phyloP scores from a whole-genome alignment of 208 protist species.

The Acanthamoeba castellanii region DNA sequence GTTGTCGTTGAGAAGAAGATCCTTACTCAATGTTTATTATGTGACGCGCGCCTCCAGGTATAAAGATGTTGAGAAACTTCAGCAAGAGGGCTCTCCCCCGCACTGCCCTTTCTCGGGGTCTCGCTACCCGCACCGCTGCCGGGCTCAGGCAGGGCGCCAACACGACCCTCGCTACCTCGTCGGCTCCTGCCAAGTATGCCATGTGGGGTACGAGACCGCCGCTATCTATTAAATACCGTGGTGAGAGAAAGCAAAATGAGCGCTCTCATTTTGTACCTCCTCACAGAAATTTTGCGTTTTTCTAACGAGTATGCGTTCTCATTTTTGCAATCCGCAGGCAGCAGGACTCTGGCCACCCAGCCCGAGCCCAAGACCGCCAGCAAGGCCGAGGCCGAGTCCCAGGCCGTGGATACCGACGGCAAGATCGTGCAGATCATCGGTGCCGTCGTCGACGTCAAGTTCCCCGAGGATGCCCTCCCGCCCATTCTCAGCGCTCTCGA shows the following conservation, averaged over 20 bases:
- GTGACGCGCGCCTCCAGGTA: too few relatives aligned
- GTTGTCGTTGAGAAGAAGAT: too few relatives aligned
- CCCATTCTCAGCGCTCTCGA: conserved; percentile 97
- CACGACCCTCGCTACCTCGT: background rate
- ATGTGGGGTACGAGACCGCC: background rate
- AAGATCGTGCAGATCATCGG: conserved; percentile 96
- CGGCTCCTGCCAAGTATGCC: background rate
- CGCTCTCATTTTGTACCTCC: too few relatives aligned
- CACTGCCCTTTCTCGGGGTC: background rate
- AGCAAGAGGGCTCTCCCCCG: conserved; percentile 37
- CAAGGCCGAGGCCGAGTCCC: background rate
- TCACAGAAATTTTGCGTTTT: too few relatives aligned
- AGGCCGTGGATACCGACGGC: conserved; percentile 14
- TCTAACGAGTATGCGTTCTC: background rate
- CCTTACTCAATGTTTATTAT: too few relatives aligned
- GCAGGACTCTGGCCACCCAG: conserved; percentile 36
- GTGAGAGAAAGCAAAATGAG: too few relatives aligned
- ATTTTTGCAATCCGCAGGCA: too few relatives aligned
- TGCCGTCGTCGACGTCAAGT: conserved; percentile 98
- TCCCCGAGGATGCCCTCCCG: conserved; percentile 95
- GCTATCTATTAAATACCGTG: background rate
- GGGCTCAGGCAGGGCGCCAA: background rate
- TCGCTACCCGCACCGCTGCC: conserved; percentile 35
- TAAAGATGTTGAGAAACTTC: conserved; percentile 65
- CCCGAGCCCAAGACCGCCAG: conserved; percentile 35